Evolutionary conservation across 768 basidiomycete species (phyloP), one percentile per base, ranked within the genome.

Genomic region (Phaeotremella fagi): DNA sequence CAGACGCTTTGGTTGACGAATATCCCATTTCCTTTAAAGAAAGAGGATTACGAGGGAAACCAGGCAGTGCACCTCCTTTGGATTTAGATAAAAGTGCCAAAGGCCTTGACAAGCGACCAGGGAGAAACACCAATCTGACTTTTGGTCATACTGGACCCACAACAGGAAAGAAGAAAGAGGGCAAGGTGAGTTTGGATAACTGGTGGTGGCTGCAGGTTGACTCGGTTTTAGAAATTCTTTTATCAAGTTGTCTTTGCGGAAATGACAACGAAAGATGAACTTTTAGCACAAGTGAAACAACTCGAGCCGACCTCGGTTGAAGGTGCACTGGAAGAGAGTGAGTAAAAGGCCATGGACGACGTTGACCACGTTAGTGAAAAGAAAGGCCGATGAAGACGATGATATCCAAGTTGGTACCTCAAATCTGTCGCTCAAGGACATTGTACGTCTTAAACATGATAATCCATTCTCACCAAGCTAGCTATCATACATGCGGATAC

Each of bases 351-450:
- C n/a, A n/a, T n/a, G n/a, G n/a, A 29, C 24, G 23, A 45, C 14
- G 9, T 47, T 35, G 45, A 23, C 50, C 51, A 33, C 14, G 15
- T 35, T 9, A 63, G 88, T 88, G 87, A 83, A 74, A 78, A 75
- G 78, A 4, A n/a, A 45, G 36, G 71, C 79, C 44, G 78, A 77
- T 14, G 85, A 84, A 25, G 91, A 98, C 59, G 91, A 92, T 52
- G 94, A 97, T 55, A 94, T 99, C 64, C 78, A 90, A 43, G 85
- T 90, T 15, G 91, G 90, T 12, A 82, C 87, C 1, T 85, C 89
- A 63, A 89, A 85, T 70, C 85, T 98, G 82, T 88, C 87, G 0
- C 72, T 99, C 61, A 92, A 89, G 72, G 95, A 91, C 73, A 92
- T 95, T 3, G 94, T 97, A 72, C 51, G 90, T 77, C 31, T 7